These are phyloP conservation scores for Rhizopogon sp. DNA, from an alignment of 768 basidiomycete species.

Conservation along the genomic window DNA sequence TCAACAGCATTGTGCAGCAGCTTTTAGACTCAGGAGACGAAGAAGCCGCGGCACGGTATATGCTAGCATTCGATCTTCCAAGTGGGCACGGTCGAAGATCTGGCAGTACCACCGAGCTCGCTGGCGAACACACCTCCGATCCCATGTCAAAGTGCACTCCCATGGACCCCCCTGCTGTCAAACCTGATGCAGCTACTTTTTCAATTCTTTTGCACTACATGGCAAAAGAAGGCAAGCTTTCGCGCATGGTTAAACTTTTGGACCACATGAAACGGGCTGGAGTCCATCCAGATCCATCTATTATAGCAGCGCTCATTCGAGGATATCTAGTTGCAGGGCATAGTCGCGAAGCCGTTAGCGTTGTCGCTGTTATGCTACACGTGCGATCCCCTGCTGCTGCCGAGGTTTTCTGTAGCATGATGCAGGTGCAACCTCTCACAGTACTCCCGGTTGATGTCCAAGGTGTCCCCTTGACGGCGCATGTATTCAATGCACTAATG, in stretches of 20 bases:
- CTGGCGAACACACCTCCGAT: conserved; percentile 17
- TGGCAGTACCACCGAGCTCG: conserved; percentile 24
- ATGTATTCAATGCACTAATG: conserved; percentile 61
- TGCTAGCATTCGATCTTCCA: conserved; percentile 41
- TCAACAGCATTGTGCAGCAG: conserved; percentile 68
- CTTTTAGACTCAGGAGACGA: conserved; percentile 53
- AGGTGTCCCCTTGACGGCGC: conserved; percentile 30
- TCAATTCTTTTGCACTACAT: conserved; percentile 57
- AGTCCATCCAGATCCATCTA: conserved; percentile 40
- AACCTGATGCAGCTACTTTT: conserved; percentile 57
- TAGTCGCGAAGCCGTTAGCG: conserved; percentile 43
- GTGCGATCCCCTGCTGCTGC: conserved; percentile 15
- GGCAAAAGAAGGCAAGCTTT: conserved; percentile 37
- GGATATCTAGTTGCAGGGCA: conserved; percentile 46
- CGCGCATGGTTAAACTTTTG: conserved; percentile 41
- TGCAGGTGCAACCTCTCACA: conserved; percentile 14
- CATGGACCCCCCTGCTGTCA: conserved; percentile 12
- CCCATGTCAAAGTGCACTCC: background rate
- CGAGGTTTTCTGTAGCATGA: background rate
- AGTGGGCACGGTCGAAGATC: conserved; percentile 6
- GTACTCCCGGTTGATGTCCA: conserved; percentile 23
- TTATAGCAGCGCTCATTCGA: conserved; percentile 51
- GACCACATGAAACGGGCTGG: conserved; percentile 39
- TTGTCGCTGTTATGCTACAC: conserved; percentile 46
- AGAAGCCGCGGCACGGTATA: conserved; percentile 37